phyloP scores from a whole-genome alignment of 768 basidiomycete species.

The Galerina sulciceps region DNA sequence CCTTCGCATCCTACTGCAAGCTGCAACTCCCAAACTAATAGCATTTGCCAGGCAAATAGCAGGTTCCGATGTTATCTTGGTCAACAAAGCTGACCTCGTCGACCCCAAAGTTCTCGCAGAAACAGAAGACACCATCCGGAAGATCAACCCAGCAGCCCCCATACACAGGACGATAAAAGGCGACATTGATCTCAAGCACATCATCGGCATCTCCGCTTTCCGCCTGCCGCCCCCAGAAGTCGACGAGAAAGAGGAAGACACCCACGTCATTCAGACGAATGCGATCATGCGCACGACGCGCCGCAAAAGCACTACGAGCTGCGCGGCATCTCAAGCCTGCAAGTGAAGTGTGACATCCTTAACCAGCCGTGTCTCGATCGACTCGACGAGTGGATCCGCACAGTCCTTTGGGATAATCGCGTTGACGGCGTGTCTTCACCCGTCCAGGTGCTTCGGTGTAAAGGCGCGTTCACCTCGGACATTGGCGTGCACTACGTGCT shows the following conservation, averaged over 20 bases:
- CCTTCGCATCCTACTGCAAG: background rate
- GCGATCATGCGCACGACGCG: slow-evolving; percentile 36
- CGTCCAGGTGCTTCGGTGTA: slow-evolving; percentile 73
- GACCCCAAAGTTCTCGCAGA: slow-evolving; percentile 42
- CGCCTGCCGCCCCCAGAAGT: slow-evolving; percentile 45
- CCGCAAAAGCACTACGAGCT: slow-evolving; percentile 66
- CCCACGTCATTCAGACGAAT: slow-evolving; percentile 32
- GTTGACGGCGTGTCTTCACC: slow-evolving; percentile 40
- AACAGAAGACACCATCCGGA: slow-evolving; percentile 66
- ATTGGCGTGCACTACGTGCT: slow-evolving; percentile 70
- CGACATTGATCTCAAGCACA: slow-evolving; percentile 70
- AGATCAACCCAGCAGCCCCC: slow-evolving; percentile 80
- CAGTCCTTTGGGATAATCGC: slow-evolving; percentile 78
- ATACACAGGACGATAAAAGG: slow-evolving; percentile 74
- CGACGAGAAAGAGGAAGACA: background rate
- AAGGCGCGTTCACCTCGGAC: slow-evolving; percentile 72
- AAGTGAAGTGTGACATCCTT: slow-evolving; percentile 69
- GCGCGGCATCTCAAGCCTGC: slow-evolving; percentile 83
- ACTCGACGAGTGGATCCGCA: slow-evolving; percentile 83
- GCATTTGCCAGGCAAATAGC: slow-evolving; percentile 78
- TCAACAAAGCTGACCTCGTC: slow-evolving; percentile 91
- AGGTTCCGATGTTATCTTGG: slow-evolving; percentile 85
- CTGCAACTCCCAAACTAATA: background rate
- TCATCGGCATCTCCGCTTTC: slow-evolving; percentile 87
- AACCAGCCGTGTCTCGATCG: slow-evolving; percentile 45